These are phyloP conservation scores for Papiliotrema terrestris DNA, from an alignment of 1,284 basidiomycete species.

Conservation along the genomic window DNA sequence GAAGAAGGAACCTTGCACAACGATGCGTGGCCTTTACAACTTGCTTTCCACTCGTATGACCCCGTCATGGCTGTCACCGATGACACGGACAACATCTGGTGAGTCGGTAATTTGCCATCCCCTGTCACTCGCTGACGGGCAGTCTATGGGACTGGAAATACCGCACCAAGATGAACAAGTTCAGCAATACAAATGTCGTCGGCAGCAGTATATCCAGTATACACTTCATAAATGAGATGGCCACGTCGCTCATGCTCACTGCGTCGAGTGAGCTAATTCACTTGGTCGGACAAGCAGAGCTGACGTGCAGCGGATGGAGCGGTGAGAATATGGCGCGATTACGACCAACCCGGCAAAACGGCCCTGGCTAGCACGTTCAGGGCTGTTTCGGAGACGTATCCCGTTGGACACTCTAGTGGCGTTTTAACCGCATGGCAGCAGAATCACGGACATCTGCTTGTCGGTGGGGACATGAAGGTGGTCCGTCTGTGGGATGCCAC, in stretches of 20 bases:
- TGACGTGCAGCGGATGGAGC: slow-evolving; percentile 72
- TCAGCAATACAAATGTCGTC: slow-evolving; percentile 82
- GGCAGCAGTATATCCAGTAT: slow-evolving; percentile 83
- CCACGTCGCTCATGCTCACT: slow-evolving; percentile 83
- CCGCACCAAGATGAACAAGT: slow-evolving; percentile 70
- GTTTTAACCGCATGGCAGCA: slow-evolving; percentile 94
- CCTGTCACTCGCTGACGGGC: slow-evolving; percentile 10
- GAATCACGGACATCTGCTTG: slow-evolving; percentile 73
- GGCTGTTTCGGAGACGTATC: slow-evolving; percentile 74
- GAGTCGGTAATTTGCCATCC: slow-evolving; percentile 27
- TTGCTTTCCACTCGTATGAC: slow-evolving; percentile 91
- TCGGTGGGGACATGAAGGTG: slow-evolving; percentile 85
- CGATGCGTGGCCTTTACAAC: slow-evolving; percentile 66
- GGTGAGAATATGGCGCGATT: slow-evolving; percentile 87
- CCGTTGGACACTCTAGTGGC: slow-evolving; percentile 63
- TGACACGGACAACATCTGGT: slow-evolving; percentile 83
- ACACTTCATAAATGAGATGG: slow-evolving; percentile 94
- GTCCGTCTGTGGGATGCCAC: slow-evolving; percentile 95
- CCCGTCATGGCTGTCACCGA: slow-evolving; percentile 82
- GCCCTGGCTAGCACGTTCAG: slow-evolving; percentile 90
- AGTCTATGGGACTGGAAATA: slow-evolving; percentile 95
- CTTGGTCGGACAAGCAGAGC: neutral
- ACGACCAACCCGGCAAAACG: slow-evolving; percentile 58
- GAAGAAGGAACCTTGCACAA: slow-evolving; percentile 71
- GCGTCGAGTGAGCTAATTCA: slow-evolving; percentile 65